Evolutionary conservation across 805 yeast genomes (phyloP), one percentile per base, ranked within the genome.

Genomic region (Suhomyces sp.): DNA sequence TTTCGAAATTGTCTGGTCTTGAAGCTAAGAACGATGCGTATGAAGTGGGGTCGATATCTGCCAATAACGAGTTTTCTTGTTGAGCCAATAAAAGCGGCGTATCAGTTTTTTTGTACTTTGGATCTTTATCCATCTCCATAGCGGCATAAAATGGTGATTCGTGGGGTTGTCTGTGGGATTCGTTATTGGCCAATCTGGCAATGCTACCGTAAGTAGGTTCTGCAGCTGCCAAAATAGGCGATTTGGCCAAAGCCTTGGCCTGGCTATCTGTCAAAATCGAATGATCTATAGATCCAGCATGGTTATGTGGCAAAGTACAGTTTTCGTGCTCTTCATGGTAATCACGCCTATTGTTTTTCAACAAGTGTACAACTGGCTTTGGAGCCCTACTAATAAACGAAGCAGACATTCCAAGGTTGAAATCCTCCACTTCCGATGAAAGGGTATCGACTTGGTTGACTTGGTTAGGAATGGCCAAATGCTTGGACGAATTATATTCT

Each of bases 1-100:
- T 84, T 67, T 92, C 98, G 63, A 89, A 89, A 44, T 82, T 73
- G 67, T 92, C 97, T 0, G 98, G 98, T 58, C 98, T 77, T 17
- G 96, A 88, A 0, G 89, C 86, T 54, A 90, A 72, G 67, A 88
- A 90, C 0, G 94, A 79, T 2, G 84, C 72, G 69, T 90, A 90
- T 17, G 82, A 73, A 1, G 81, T 79, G 10, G 91, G 88, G 61
- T 86, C 87, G 45, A 79, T 72, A 46, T 72, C 62, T 24, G 69
- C 71, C 54, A 82, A 71, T n/a, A 66, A 64, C 13, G 67, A 57
- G 57, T 80, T 74, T 5, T 65, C 66, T 51, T 67, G 65, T 42
- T 73, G 76, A 1, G 84, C 84, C 53, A 74, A 65, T 38, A 67
- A 57, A 51, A 80, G 64, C 6, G 83, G 83, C 7, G 66, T 63